phyloP scores from a whole-genome alignment of 2,329 filamentous ascomycete genomes.

The Pseudogymnoascus sp. region DNA sequence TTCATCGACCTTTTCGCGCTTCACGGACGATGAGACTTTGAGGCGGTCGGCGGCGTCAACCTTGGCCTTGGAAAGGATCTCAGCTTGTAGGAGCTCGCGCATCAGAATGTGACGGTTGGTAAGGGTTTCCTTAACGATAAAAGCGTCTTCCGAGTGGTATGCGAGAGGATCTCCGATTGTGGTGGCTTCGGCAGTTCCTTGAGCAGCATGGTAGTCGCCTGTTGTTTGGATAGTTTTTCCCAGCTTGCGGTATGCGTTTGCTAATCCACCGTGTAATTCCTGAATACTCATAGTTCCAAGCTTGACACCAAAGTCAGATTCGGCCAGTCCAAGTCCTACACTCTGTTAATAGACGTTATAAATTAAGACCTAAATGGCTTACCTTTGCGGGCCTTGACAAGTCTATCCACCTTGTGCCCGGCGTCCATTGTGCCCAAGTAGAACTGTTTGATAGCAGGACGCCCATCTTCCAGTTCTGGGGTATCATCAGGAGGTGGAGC shows the following conservation, averaged over 20 bases:
- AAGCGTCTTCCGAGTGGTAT: slow-evolving; percentile 91
- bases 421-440: slow-evolving; percentile 93
- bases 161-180: slow-evolving; percentile 88
- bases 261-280: slow-evolving; percentile 80
- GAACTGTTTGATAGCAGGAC: slow-evolving; percentile 88
- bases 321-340: slow-evolving; percentile 79
- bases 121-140: slow-evolving; percentile 95
- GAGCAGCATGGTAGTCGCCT: slow-evolving; percentile 90
- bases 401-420: slow-evolving; percentile 90
- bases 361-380: slow-evolving; percentile 26
- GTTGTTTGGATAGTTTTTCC: slow-evolving; percentile 89
- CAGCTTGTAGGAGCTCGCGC: slow-evolving; percentile 84
- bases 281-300: slow-evolving; percentile 78
- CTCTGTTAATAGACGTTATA: slow-evolving; percentile 25
- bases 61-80: slow-evolving; percentile 74
- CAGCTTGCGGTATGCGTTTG: slow-evolving; percentile 87
- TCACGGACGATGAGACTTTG: slow-evolving; percentile 77
- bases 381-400: slow-evolving; percentile 90
- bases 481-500: slow-evolving; percentile 96
- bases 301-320: slow-evolving; percentile 90
- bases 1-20: slow-evolving; percentile 93
- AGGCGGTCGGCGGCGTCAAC: slow-evolving; percentile 80
- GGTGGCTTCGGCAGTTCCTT: slow-evolving; percentile 92
- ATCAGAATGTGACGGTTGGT: slow-evolving; percentile 96
- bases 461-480: slow-evolving; percentile 80